Evolutionary conservation across 495 filamentous ascomycete genomes (phyloP), one percentile per base, ranked within the genome.

Genomic region (Umbilicaria muhlenbergii): DNA sequence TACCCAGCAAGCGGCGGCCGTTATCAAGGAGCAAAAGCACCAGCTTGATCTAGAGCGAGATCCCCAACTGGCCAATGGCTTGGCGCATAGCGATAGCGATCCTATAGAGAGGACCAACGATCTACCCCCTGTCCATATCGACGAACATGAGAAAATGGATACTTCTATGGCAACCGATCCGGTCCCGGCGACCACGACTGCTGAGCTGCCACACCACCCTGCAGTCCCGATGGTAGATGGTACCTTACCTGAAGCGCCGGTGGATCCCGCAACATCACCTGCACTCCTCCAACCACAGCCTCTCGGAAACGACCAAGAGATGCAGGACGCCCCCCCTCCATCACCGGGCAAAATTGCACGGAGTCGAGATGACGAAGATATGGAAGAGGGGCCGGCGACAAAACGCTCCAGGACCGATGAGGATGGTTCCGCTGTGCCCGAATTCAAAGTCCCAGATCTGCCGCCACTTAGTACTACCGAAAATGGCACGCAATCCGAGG

Each of bases 341-440:
- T 66, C 69, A n/a, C 61, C 70, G 2, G 57, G 61, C 2, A 86
- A 86, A 57, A 38, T 78, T 2, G 65, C 75, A 0, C 71, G 83
- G 8, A 81, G 83, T 47, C 78, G 86, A 0, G 83, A 89, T 13
- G 60, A 68, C 3, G 78, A 74, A 32, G 74, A 87, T 43, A 67
- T 63, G 32, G 69, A 68, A 32, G 80, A 84, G n/a, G 83, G 82
- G 48, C 83, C 79, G 15, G 75, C 76, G 15, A 70, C 83, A 7
- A 93, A 94, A 61, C 75, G 85, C 19, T 69, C 81, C 32, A 87
- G 80, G 60, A 74, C 78, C 12, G 71, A 69, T 5, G 67, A 67
- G 1, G 58, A 66, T 32, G 53, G 44, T 11, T 38, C 55, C 12
- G 34, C 40, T 14, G 33, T 48, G 5, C 18, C 51, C 15, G 58